Conservation (phyloP, 2,329 filamentous ascomycete genomes). For the Diplodia scrobiculata region DNA sequence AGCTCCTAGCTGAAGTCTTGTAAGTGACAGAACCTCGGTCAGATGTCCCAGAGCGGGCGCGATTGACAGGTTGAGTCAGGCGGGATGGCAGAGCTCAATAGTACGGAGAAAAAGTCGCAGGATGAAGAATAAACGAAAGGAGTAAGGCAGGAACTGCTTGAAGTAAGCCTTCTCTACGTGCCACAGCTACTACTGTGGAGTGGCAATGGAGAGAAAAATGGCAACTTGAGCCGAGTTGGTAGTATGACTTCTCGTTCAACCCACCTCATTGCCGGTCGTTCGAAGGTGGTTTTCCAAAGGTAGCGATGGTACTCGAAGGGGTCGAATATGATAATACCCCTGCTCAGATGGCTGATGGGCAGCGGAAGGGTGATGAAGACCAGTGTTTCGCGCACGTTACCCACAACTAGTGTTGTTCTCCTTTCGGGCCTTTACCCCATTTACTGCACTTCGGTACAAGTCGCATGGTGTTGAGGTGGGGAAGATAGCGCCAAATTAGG, state of each 20-base stretch:
- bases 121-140: background rate
- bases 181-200: too few relatives aligned
- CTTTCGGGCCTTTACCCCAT: background rate
- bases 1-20: background rate
- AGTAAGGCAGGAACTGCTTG: background rate
- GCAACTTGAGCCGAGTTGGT: background rate
- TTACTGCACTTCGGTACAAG: background rate
- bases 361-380: background rate
- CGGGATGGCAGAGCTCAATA: background rate
- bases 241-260: background rate
- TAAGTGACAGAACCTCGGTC: background rate
- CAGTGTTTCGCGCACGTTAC: too few relatives aligned
- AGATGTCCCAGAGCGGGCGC: background rate
- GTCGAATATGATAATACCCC: background rate
- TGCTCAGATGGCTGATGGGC: background rate
- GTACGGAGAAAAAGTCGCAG: background rate
- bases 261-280: background rate
- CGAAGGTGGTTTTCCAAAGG: background rate
- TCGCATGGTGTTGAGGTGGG: constrained; percentile 20
- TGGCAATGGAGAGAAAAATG: background rate
- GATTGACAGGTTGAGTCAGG: background rate
- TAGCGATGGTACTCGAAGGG: background rate
- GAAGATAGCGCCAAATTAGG: constrained; percentile 1
- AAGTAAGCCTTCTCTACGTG: too few relatives aligned
- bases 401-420: background rate